Percentiles rank a stretch among this genome's conserved stretches.
phyloP scores from a whole-genome alignment of 2,329 filamentous ascomycete species.

The Colletotrichum neosansevieriae region DNA sequence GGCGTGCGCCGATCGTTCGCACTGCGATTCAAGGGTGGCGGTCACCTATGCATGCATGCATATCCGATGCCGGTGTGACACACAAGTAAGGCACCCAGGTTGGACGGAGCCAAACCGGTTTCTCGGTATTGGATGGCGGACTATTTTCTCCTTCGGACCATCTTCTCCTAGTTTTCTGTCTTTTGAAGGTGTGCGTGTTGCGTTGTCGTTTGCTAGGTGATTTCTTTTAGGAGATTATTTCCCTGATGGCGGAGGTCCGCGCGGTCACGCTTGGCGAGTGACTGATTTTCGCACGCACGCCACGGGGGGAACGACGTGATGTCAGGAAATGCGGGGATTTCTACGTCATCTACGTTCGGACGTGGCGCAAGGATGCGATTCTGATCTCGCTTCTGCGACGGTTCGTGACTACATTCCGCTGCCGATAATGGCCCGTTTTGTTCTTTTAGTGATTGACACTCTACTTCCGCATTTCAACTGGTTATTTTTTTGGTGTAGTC shows the following conservation, averaged over 20 bases:
- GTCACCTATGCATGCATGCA: background rate
- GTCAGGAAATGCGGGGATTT: slow-evolving; percentile 26
- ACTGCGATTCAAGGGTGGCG: slow-evolving; percentile 16
- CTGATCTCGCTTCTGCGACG: background rate
- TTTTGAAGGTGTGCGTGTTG: background rate
- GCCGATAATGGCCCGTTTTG: slow-evolving; percentile 16
- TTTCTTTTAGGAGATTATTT: slow-evolving; percentile 9
- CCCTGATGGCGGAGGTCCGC: slow-evolving; percentile 27
- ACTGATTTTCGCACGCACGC: slow-evolving; percentile 20
- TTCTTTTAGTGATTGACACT: background rate
- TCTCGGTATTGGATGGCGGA: slow-evolving; percentile 10
- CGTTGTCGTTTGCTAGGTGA: background rate
- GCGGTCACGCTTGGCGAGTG: slow-evolving; percentile 22
- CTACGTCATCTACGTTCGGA: slow-evolving; percentile 29
- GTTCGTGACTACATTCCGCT: slow-evolving; percentile 1
- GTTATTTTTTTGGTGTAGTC: slow-evolving; percentile 11
- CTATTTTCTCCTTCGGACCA: slow-evolving; percentile 14
- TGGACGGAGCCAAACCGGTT: background rate
- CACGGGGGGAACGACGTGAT: slow-evolving; percentile 7
- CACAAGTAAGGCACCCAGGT: background rate
- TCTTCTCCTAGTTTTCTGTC: background rate
- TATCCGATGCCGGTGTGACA: slow-evolving; percentile 6
- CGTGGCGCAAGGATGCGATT: slow-evolving; percentile 23
- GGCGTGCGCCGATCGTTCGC: background rate
- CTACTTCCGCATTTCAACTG: background rate